Conservation (phyloP, 139 green algal species). For the Picochlorum sp. region DNA sequence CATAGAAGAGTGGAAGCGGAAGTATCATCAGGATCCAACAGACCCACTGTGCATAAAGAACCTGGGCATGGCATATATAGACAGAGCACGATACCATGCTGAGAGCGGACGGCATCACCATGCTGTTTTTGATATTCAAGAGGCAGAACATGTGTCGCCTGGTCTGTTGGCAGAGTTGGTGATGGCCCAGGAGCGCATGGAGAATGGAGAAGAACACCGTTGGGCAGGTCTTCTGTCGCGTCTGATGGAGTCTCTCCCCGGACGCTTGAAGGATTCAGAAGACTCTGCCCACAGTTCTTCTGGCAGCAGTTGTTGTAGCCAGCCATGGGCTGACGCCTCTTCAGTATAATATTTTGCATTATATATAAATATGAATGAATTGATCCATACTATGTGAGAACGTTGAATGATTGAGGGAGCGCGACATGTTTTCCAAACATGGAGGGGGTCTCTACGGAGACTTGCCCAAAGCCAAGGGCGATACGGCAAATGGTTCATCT, state of each 20-base stretch:
- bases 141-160: conserved; percentile 8
- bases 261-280: too few species aligned
- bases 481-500: background rate
- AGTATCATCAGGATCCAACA: background rate
- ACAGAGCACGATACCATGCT: background rate
- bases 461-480: conserved; percentile 3
- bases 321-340: background rate
- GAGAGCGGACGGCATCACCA: conserved; percentile 12
- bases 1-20: background rate
- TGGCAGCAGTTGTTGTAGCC: too few species aligned
- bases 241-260: too few species aligned
- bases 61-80: conserved; percentile 7
- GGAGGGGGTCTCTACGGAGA: conserved; percentile 5
- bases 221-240: too few species aligned
- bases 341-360: background rate
- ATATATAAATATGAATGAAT: background rate
- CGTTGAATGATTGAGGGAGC: background rate
- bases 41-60: background rate
- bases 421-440: conserved; percentile 1
- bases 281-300: too few species aligned
- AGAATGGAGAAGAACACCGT: too few species aligned
- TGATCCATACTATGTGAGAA: background rate
- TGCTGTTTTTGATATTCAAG: conserved; percentile 21
- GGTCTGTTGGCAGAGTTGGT: background rate
- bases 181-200: background rate